Base-by-base conservation (phyloP, 1,139 yeast genomes). In the Citeromyces hawaiiensis region DNA sequence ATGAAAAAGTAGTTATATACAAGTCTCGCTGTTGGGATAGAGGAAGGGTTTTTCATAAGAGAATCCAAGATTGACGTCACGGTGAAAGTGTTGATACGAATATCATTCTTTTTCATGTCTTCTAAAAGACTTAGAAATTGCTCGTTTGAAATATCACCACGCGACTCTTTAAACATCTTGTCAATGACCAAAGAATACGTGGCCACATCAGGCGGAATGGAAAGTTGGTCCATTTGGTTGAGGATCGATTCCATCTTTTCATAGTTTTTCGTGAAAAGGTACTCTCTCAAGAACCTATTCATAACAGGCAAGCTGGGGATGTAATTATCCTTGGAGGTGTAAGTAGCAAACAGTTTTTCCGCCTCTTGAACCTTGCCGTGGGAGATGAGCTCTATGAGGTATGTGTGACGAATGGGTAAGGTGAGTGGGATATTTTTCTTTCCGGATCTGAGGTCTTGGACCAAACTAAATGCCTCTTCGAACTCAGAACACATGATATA, bases 171-270 rank as follows among this genome's bases (percentile, higher is more conserved):
- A 59, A 79, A 66, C 47, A 70, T 64, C 40, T 68, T 57, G 51
- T 79, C 78, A 41, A 80, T 66, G 29, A 80, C 59, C 33, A 70
- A 70, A n/a, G 88, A 71, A 54, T 75, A 74, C 1, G 91, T 79
- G 13, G 75, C 76, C 39, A 75, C 66, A 52, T 78, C 85, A 23
- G 81, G 83, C 30, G 64, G 53, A 31, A 79, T 59, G n/a, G 64
- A 58, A 31, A 62, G 43, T 7, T 48, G 38, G 8, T 41, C 44
- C 60, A 70, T 57, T 25, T 54, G 47, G n/a, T 55, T 55, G 15
- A 71, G 46, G 18, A 64, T 42, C 7, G 50, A 47, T 15, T 49
- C 47, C 4, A 68, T 70, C 38, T 56, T 57, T 4, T 55, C 57
- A 37, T 53, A 57, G 19, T 61, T 48, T 18, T 53, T 51, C 2